Conservation (phyloP, 768 basidiomycete genomes). For the Boletus barrowsii region DNA sequence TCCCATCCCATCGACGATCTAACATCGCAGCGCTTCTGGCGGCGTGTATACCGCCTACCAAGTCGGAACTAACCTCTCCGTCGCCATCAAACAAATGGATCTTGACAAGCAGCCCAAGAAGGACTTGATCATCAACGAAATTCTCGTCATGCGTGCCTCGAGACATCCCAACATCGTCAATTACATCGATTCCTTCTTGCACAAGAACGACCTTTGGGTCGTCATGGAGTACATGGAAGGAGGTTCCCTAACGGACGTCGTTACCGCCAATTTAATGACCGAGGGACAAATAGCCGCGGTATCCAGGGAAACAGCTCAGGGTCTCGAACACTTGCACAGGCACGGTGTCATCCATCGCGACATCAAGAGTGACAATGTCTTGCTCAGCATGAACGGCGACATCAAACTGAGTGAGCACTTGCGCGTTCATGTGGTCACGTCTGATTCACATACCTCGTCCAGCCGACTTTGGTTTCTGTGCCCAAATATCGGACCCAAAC, state of each 20-base stretch:
- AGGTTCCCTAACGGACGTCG: conserved; percentile 90
- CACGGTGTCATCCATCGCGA: conserved; percentile 99
- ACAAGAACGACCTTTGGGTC: conserved; percentile 98
- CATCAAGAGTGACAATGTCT: conserved; percentile 98
- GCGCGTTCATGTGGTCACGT: background rate
- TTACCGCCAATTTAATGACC: conserved; percentile 86
- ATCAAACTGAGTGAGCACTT: conserved; percentile 90
- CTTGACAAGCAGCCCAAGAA: conserved; percentile 99
- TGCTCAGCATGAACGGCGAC: conserved; percentile 89
- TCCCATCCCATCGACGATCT: conserved; percentile 1
- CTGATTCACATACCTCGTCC: conserved; percentile 1
- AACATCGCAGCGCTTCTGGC: conserved; percentile 73
- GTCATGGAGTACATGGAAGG: conserved; percentile 99
- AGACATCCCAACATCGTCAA: conserved; percentile 99
- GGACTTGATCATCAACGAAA: conserved; percentile 99
- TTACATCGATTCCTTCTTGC: conserved; percentile 96
- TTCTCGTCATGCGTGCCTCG: conserved; percentile 96
- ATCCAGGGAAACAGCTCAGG: conserved; percentile 87
- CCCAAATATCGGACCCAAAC: conserved; percentile 88
- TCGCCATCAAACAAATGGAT: conserved; percentile 99
- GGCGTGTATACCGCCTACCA: conserved; percentile 99
- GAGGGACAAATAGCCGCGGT: conserved; percentile 99
- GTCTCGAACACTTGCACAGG: conserved; percentile 89
- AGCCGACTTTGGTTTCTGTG: conserved; percentile 99
- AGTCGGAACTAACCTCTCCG: conserved; percentile 88